Conservation (phyloP, 371 early-diverging fungal genomes). For the Circinella umbellata region DNA sequence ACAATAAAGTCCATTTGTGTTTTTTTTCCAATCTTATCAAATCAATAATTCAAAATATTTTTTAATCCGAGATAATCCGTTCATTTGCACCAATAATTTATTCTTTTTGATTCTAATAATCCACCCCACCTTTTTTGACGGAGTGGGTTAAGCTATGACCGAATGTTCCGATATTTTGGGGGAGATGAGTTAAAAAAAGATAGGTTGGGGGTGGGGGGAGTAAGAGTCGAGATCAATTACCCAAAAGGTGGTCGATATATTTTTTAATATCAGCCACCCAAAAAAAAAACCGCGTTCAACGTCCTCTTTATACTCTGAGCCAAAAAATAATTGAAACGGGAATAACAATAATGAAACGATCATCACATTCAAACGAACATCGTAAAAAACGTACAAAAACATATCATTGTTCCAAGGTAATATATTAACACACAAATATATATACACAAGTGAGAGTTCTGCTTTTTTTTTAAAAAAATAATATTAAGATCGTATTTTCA, state of each 20-base stretch:
- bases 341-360: not conserved
- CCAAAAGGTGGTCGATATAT: too few species aligned
- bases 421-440: not conserved
- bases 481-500: too few species aligned
- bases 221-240: too few species aligned
- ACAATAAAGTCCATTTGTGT: not conserved
- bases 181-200: not conserved
- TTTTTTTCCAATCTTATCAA: not conserved
- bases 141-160: not conserved
- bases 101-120: not conserved
- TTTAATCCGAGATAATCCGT: slow-evolving; percentile 5
- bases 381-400: slow-evolving; percentile 18
- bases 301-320: too few species aligned
- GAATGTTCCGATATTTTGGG: not conserved
- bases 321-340: not conserved
- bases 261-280: not conserved
- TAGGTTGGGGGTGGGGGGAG: too few species aligned
- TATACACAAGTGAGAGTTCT: too few species aligned
- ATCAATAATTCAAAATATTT: not conserved
- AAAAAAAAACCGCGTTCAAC: too few species aligned
- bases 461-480: not conserved
- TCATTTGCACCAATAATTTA: not conserved
- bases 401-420: slow-evolving; percentile 29
- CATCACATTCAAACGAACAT: slow-evolving; percentile 2
- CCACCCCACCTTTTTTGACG: not conserved